A percentile compares a stretch with the other conserved stretches of the same genome.
Evolutionary conservation across 306 rosid genomes (phyloP).

Genomic region (Ormosia semicastrata): DNA sequence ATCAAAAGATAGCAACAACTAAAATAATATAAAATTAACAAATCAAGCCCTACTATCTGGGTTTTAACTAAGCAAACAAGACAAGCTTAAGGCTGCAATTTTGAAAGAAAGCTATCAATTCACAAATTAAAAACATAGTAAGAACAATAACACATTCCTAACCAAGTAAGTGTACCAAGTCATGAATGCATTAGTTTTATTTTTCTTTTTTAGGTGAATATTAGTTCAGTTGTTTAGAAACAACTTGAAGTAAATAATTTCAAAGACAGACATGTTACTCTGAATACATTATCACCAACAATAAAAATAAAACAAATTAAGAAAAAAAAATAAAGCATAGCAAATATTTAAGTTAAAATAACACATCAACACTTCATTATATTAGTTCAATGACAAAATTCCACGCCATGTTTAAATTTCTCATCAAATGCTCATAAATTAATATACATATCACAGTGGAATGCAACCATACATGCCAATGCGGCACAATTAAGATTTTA

Average conservation of each 20-base stretch:
- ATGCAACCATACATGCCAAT: background rate
- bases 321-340: background rate
- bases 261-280: background rate
- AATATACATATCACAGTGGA: background rate
- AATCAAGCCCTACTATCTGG: background rate
- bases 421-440: background rate
- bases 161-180: background rate
- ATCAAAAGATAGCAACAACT: background rate
- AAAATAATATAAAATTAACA: background rate
- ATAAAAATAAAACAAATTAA: background rate
- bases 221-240: background rate
- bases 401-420: background rate
- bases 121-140: background rate
- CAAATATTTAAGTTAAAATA: background rate
- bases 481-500: background rate
- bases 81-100: background rate
- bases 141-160: background rate
- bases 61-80: background rate
- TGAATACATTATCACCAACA: background rate
- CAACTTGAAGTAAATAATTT: background rate
- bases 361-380: background rate
- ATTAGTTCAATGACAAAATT: background rate
- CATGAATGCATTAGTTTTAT: background rate
- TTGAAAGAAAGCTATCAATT: background rate
- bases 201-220: background rate